Base-by-base conservation (phyloP, 176 grass and related monocot species). In the Oryza punctata region DNA sequence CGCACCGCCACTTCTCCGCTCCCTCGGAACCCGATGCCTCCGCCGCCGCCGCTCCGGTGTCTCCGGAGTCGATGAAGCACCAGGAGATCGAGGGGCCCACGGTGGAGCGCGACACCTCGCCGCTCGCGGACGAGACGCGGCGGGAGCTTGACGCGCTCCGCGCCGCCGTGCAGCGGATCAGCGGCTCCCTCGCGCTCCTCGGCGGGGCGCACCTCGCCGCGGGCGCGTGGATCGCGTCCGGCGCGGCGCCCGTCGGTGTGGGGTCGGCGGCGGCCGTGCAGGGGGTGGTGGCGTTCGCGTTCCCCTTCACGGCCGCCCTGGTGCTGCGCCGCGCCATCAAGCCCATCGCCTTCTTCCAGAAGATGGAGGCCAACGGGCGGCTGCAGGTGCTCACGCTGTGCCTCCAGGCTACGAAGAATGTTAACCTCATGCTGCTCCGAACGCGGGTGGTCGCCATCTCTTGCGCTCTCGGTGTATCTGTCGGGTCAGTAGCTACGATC, bases 11-110 rank as follows among this genome's bases (percentile, higher is more conserved):
- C 79, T 82, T 82, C 60, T 88, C 88, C 74, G 25, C 81, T 45
- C 43, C 83, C 73, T 21, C 78, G 9, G 61, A 78, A 78, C 27
- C 63, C 70, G 77, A 1, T 63, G 23, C 64, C 65, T 10, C 9
- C 40, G 40, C 9, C 40, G 40, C 1, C 70, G 19, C 72, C 59
- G 10, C 83, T 1, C 12, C 71, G 38, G 10, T 32, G 8, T 70
- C 81, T 10, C 57, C 12, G 68, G 89, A 88, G 2, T 30, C 49
- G 40, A 88, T 99, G 82, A 79, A 67, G 80, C 93, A 99, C 75
- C 93, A 99, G 75, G 96, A 99, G 85, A 99, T 99, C 44, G 89
- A 93, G 82, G 96, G 91, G 3, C 96, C 96, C 23, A 99, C 96
- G 65, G 93, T 99, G 49, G 96, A 92, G 78, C 89, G 93, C 63